Conservation (phyloP, 192 early-diverging fungal genomes). For the Cladochytrium replicatum region DNA sequence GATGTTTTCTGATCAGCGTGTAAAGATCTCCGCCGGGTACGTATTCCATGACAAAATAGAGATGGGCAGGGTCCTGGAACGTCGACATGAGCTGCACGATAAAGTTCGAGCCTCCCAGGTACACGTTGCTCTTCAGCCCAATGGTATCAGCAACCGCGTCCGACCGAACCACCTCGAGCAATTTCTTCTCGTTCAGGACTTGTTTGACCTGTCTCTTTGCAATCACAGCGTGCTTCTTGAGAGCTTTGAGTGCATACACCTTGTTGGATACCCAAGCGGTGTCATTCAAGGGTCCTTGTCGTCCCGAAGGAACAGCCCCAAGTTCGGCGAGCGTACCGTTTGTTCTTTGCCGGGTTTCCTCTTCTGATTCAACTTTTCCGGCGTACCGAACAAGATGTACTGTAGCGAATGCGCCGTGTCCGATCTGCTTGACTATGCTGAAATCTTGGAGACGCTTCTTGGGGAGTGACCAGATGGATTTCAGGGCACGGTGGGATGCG, state of each 20-base stretch:
- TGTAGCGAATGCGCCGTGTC: constrained; percentile 30
- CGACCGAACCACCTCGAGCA: constrained; percentile 6
- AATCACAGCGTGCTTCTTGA: constrained; percentile 8
- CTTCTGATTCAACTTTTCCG: no score
- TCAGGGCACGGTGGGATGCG: no score
- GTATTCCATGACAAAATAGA: constrained; percentile 43
- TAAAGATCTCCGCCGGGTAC: constrained; percentile 69
- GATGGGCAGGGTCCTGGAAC: constrained; percentile 34
- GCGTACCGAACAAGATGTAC: constrained; percentile 27
- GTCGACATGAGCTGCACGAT: constrained; percentile 28
- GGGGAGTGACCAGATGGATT: no score
- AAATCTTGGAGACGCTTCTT: constrained; percentile 29
- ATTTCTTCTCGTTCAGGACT: constrained; percentile 9
- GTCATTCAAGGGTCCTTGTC: no score
- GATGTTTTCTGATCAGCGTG: constrained; percentile 46
- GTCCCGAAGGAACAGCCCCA: no score
- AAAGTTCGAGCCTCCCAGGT: no score
- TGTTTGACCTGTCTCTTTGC: constrained; percentile 12
- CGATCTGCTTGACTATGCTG: constrained; percentile 25
- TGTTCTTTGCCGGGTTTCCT: no score
- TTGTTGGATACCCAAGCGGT: no score
- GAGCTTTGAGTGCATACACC: constrained; percentile 11
- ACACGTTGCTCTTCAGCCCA: no score
- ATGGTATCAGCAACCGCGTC: no score
- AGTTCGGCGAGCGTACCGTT: no score